phyloP scores from a whole-genome alignment of 345 rosid genomes.

The Microthlaspi erraticum region DNA sequence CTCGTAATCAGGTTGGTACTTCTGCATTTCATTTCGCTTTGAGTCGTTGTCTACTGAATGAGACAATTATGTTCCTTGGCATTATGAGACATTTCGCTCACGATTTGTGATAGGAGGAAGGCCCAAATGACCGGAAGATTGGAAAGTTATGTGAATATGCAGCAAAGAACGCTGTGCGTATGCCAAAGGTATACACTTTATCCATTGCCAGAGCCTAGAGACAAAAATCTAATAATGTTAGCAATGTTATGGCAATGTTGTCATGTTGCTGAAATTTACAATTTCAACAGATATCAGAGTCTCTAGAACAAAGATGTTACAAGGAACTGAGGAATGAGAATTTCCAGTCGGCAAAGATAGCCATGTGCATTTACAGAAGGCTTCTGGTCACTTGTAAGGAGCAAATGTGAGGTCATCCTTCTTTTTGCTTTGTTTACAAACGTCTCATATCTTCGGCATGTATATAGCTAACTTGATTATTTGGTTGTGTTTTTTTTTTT shows the following conservation, averaged over 20 bases:
- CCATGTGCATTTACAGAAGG: conserved; percentile 86
- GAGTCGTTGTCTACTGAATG: conserved; percentile 5
- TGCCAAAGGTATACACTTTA: conserved; percentile 76
- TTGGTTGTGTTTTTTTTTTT: conserved; percentile 24
- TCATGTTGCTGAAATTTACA: conserved; percentile 36
- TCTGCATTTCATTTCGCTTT: conserved; percentile 23
- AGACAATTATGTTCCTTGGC: background rate
- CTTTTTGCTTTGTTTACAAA: conserved; percentile 36
- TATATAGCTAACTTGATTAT: background rate
- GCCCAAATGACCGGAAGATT: conserved; percentile 87
- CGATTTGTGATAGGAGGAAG: conserved; percentile 71
- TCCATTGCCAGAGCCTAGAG: conserved; percentile 17
- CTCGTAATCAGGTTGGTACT: conserved; percentile 70
- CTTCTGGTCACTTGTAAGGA: conserved; percentile 84
- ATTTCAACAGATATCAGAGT: conserved; percentile 71
- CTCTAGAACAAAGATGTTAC: conserved; percentile 98
- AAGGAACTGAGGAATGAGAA: conserved; percentile 94
- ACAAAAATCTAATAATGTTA: conserved; percentile 11
- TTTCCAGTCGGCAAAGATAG: conserved; percentile 75
- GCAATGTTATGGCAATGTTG: background rate
- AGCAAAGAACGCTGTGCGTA: conserved; percentile 84
- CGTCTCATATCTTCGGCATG: conserved; percentile 3
- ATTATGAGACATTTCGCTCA: too few relatives aligned
- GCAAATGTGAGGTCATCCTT: conserved; percentile 80
- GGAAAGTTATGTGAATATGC: conserved; percentile 97